Evolutionary conservation across 176 grass and related monocot species (phyloP), one percentile per base, ranked within the genome.

Genomic region (Olyra latifolia): DNA sequence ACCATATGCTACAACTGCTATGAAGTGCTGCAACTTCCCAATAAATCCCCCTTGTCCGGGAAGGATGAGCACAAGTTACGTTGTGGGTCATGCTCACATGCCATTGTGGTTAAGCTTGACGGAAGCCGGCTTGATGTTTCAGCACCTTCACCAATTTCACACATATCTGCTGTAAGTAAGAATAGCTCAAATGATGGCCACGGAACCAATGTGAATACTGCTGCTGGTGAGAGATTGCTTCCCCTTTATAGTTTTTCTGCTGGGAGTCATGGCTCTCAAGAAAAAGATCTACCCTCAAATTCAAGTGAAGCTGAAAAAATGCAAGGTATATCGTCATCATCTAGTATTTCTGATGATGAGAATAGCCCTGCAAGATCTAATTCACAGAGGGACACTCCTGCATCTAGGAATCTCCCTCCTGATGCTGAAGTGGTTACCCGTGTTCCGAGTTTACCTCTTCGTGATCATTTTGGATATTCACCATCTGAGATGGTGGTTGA

Each of bases 1-100:
- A 78, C 89, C 1, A 87, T 95, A 87, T 98, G 96, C 83, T 95
- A 89, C 63, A 98, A 90, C 75, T 98, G 96, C 65, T 91, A 89
- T 61, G 96, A 98, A 89, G 87, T 98, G 61, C 84, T 98, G 62
- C 88, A 95, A 23, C 71, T 98, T 80, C 92, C 92, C 35, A 88
- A 87, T 75, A 91, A 82, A 24, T 78, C 81, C 79, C 77, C 66
- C 1, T 17, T 75, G 57, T 29, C 61, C 16, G 81, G 67, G 74
- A 98, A 98, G 62, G 83, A 82, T 52, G 90, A 92, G 87, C 77
- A 93, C 70, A 93, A 86, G 56, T 71, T 95, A 53, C 77, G 88
- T 0, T 99, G 96, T 24, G 96, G 96, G 10, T 91, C 92, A 52
- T 99, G 96, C 81, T 93, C 90, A 16, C 90, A 89, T 75, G 85